Percentiles rank a stretch among this genome's conserved stretches.
phyloP scores from a whole-genome alignment of 768 basidiomycete species.

The Rhizopogon sp. region DNA sequence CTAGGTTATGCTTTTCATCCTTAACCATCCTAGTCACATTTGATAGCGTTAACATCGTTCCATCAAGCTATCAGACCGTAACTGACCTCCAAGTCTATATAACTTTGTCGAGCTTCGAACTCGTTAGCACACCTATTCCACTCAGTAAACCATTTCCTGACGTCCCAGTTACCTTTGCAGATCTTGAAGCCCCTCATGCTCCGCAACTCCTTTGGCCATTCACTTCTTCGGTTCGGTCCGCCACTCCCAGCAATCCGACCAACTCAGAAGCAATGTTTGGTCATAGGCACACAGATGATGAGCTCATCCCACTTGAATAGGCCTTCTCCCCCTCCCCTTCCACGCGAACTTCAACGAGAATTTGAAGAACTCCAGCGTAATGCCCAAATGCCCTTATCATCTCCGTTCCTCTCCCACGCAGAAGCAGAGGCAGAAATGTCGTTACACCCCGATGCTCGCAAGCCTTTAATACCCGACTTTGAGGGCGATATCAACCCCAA shows the following conservation, averaged over 20 bases:
- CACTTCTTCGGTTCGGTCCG: neutral
- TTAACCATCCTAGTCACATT: too few relatives aligned
- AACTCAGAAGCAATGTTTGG: neutral
- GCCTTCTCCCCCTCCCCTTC: slow-evolving; percentile 74
- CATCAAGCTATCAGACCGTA: too few relatives aligned
- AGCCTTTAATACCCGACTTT: slow-evolving; percentile 59
- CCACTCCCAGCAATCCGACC: neutral
- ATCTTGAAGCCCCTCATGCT: neutral
- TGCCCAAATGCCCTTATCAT: slow-evolving; percentile 43
- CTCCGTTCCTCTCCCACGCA: slow-evolving; percentile 15
- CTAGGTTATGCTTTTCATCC: too few relatives aligned
- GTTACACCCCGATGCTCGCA: slow-evolving; percentile 67
- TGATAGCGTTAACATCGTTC: too few relatives aligned
- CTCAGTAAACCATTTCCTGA: neutral
- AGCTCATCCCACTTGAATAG: slow-evolving; percentile 38
- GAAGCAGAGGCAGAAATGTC: slow-evolving; percentile 39
- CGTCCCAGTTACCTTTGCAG: neutral
- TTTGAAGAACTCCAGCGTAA: slow-evolving; percentile 77
- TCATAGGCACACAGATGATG: slow-evolving; percentile 8
- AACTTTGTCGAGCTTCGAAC: too few relatives aligned
- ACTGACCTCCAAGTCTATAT: too few relatives aligned
- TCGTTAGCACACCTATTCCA: too few relatives aligned
- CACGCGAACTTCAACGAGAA: slow-evolving; percentile 72
- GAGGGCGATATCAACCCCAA: slow-evolving; percentile 75
- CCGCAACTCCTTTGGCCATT: neutral